These are phyloP conservation scores for Coniochaeta sp. DNA, from an alignment of 2,329 filamentous ascomycete species.

Conservation along the genomic window DNA sequence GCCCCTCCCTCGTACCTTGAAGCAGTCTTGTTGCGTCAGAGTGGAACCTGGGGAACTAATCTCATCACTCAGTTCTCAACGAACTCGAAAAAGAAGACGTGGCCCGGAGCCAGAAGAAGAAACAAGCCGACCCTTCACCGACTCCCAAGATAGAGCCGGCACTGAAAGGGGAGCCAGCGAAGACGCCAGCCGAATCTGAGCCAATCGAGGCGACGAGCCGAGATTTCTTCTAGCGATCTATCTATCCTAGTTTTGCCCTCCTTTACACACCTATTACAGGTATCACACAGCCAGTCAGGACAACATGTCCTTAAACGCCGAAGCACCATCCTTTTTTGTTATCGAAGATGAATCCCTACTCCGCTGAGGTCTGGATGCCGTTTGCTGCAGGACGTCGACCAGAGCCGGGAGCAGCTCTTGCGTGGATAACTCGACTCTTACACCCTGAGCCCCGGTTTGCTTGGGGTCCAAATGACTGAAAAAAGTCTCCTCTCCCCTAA, in stretches of 20 bases:
- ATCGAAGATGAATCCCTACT: background rate
- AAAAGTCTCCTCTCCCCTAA: slow-evolving; percentile 69
- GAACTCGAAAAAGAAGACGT: slow-evolving; percentile 59
- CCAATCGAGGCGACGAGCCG: slow-evolving; percentile 27
- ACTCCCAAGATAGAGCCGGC: slow-evolving; percentile 6
- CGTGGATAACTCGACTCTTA: slow-evolving; percentile 50
- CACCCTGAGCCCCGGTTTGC: slow-evolving; percentile 42
- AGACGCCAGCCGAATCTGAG: slow-evolving; percentile 10
- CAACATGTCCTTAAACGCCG: slow-evolving; percentile 52
- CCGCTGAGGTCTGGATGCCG: slow-evolving; percentile 6
- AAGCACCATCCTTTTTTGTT: slow-evolving; percentile 19
- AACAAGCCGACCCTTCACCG: slow-evolving; percentile 20
- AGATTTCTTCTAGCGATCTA: slow-evolving; percentile 37
- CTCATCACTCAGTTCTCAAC: slow-evolving; percentile 44
- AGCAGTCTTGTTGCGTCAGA: background rate
- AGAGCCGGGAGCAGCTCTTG: slow-evolving; percentile 50
- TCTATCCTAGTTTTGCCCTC: background rate
- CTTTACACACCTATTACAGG: background rate
- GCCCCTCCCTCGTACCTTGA: background rate
- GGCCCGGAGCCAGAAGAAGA: slow-evolving; percentile 37
- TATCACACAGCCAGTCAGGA: slow-evolving; percentile 28
- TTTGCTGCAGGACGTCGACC: slow-evolving; percentile 39
- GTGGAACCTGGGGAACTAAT: slow-evolving; percentile 2
- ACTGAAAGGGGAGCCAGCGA: slow-evolving; percentile 9
- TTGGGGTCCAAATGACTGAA: slow-evolving; percentile 48